These are phyloP conservation scores for Fusarium proliferatum DNA, from an alignment of 2,329 filamentous ascomycete genomes.

Conservation along the genomic window DNA sequence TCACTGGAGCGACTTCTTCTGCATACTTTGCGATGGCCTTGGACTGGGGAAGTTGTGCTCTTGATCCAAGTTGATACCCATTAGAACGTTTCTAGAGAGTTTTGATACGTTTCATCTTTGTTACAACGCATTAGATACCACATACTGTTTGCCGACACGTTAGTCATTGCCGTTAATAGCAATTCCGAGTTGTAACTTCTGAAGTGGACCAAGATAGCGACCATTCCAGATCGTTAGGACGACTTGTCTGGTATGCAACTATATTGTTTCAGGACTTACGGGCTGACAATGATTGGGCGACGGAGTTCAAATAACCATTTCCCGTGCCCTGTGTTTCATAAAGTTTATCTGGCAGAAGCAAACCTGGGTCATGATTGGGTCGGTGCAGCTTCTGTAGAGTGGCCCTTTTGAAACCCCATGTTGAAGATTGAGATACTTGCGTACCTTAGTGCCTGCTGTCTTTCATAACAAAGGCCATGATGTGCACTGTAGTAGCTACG, in stretches of 20 bases:
- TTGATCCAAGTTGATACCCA: conserved; percentile 38
- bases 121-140: conserved; percentile 31
- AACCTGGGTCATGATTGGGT: neutral
- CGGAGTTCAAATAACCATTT: neutral
- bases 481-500: neutral
- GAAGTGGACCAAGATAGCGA: neutral
- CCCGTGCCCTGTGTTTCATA: neutral
- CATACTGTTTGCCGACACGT: neutral
- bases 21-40: conserved; percentile 23
- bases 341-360: conserved; percentile 3
- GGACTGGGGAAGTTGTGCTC: conserved; percentile 12
- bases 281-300: neutral
- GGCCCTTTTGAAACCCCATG: neutral
- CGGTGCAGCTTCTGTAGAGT: neutral
- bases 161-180: conserved; percentile 2
- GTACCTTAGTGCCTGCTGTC: neutral
- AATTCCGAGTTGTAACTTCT: neutral
- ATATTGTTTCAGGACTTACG: neutral
- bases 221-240: neutral
- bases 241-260: neutral
- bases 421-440: neutral
- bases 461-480: neutral
- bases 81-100: conserved; percentile 37
- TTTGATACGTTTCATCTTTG: conserved; percentile 21
- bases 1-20: conserved; percentile 13